A percentile compares a stretch with the other conserved stretches of the same genome.
Evolutionary conservation across 2,329 filamentous ascomycete genomes (phyloP).

Genomic region (Epicoccum nigrum): DNA sequence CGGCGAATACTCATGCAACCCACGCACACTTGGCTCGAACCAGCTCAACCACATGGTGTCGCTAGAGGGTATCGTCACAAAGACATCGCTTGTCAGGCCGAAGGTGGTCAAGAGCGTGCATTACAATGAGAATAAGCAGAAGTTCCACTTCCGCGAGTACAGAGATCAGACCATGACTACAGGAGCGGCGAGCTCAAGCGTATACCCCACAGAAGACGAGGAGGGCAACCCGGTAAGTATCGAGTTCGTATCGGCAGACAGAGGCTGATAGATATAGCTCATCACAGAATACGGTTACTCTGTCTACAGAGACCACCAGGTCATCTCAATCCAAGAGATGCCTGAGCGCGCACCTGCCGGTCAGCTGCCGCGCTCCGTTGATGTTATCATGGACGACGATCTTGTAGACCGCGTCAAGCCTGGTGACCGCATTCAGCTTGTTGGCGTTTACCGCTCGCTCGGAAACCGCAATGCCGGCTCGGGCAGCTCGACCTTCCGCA

Average conservation of each 20-base stretch:
- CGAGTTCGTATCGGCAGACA: too few species aligned
- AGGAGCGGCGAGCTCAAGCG: constrained; percentile 84
- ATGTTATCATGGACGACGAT: constrained; percentile 96
- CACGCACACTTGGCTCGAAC: constrained; percentile 84
- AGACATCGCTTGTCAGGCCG: constrained; percentile 91
- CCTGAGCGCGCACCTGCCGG: constrained; percentile 94
- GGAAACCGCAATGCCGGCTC: constrained; percentile 92
- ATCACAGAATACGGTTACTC: constrained; percentile 96
- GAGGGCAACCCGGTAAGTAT: constrained; percentile 76
- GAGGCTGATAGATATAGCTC: constrained; percentile 54
- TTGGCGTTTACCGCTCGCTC: constrained; percentile 93
- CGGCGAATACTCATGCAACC: constrained; percentile 92
- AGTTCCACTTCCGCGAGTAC: constrained; percentile 89
- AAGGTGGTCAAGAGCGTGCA: constrained; percentile 99
- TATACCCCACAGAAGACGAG: constrained; percentile 93
- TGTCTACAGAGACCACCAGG: constrained; percentile 95
- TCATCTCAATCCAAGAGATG: constrained; percentile 99
- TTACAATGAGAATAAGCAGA: constrained; percentile 85
- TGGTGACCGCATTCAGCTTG: constrained; percentile 92
- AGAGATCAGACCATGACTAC: constrained; percentile 95
- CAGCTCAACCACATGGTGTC: constrained; percentile 97
- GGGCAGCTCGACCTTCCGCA: constrained; percentile 93
- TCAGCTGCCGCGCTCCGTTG: constrained; percentile 91
- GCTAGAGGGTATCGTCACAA: constrained; percentile 95
- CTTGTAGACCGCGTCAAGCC: constrained; percentile 94